A percentile compares a stretch with the other conserved stretches of the same genome.
phyloP scores from a whole-genome alignment of 2,329 filamentous ascomycete species.

The Penicillium sp. region DNA sequence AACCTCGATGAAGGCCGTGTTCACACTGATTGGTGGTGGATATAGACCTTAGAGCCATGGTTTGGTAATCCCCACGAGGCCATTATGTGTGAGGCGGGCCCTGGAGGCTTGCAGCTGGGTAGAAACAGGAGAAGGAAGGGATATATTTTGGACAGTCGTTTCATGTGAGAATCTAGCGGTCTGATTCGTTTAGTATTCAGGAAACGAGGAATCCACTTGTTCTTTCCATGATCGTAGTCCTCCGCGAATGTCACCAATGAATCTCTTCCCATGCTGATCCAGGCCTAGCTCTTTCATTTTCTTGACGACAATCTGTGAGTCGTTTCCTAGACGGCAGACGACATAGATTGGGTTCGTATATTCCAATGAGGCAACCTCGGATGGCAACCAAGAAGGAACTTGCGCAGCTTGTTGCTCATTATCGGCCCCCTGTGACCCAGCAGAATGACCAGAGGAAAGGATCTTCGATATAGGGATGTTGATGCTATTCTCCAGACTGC shows the following conservation, averaged over 20 bases:
- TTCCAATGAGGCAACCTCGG: constrained; percentile 20
- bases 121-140: neutral
- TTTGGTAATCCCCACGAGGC: too few relatives aligned
- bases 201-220: constrained; percentile 42
- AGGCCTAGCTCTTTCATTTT: constrained; percentile 41
- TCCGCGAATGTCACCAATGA: constrained; percentile 43
- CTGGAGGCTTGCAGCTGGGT: neutral
- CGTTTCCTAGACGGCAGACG: constrained; percentile 50
- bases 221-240: constrained; percentile 44
- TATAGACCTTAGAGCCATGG: neutral
- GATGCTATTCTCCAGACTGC: constrained; percentile 69
- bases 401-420: neutral
- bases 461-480: constrained; percentile 53
- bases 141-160: neutral
- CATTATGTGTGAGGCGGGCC: neutral
- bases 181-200: constrained; percentile 34
- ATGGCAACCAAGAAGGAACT: constrained; percentile 29
- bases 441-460: constrained; percentile 24
- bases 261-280: constrained; percentile 32
- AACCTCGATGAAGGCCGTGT: constrained; percentile 48
- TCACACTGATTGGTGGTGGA: constrained; percentile 51
- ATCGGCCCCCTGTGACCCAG: neutral
- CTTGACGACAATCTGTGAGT: constrained; percentile 47
- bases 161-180: neutral
- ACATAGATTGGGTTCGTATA: constrained; percentile 40